Base-by-base conservation (phyloP, 2,329 filamentous ascomycete species). In the Ilyonectria sp. region DNA sequence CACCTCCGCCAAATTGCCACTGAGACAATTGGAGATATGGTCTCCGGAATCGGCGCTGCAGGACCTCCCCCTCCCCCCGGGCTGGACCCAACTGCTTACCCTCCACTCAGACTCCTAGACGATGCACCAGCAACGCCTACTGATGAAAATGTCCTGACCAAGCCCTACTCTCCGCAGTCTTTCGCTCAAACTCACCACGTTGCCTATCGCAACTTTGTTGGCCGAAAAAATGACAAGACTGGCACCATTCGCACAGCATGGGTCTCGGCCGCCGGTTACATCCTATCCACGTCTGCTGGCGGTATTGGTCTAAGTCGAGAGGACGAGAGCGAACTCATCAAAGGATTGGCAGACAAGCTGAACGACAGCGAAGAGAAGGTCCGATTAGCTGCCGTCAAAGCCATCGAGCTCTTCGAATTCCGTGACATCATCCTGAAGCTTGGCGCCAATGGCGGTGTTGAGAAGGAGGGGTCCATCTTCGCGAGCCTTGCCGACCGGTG, bases 11-110 rank as follows among this genome's bases (percentile, higher is more conserved):
- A 94, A 66, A 87, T 99, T 64, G 95, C 95, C 2, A 97, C 95
- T 0, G 94, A 98, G 80, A 97, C 96, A 0, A 89, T 99, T 44
- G 96, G 97, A 60, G 95, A 98, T 77, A 95, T 99, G 86, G 92
- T 97, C 29, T 92, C 95, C 46, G 95, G 95, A 6, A 97, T 98
- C 78, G 95, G 95, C 56, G 93, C 95, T 68, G 94, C 95, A 68
- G 95, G 95, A 0, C 93, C 94, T 62, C 94, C 95, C 17, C 89
- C 92, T 15, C 83, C 90, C 7, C 89, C 92, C 10, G 81, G 85
- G 2, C 86, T 97, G 76, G 94, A 98, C 75, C 93, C 95, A 13
- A 89, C 92, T 23, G 91, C 92, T 33, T 98, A 97, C 76, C 95
- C 95, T n/a, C 92, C 92, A 4, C 84, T 92, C 54, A 92, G 88